phyloP scores from a whole-genome alignment of 129 eudicot genomes.

The Cynara cardunculus region DNA sequence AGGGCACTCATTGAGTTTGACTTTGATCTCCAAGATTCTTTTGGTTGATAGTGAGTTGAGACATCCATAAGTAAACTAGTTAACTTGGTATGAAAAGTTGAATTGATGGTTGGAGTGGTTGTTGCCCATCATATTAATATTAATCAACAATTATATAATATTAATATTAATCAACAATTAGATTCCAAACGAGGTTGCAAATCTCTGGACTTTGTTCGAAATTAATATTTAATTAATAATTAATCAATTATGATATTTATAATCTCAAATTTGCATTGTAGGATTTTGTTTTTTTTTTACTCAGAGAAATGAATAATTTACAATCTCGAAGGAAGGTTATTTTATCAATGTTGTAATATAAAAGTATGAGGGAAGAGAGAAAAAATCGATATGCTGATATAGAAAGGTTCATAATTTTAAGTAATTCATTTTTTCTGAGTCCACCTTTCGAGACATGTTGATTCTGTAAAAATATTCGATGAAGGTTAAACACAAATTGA shows the following conservation, averaged over 20 bases:
- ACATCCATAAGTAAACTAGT: conserved; percentile 26
- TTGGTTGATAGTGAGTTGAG: conserved; percentile 12
- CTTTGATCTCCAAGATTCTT: conserved; percentile 20
- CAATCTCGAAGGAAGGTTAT: neutral
- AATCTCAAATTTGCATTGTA: neutral
- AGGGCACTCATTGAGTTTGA: conserved; percentile 10
- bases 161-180: neutral
- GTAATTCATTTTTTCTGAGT: too few species aligned
- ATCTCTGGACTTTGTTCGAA: neutral
- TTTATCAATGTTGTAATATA: neutral
- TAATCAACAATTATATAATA: neutral
- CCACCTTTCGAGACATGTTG: neutral
- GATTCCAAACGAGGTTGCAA: neutral
- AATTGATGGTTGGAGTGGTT: conserved; percentile 15
- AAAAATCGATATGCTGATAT: too few species aligned
- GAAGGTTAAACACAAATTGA: too few species aligned
- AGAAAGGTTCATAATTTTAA: too few species aligned
- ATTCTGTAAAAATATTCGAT: neutral
- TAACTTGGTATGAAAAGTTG: conserved; percentile 32
- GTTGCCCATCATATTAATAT: conserved; percentile 11
- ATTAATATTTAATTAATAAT: neutral
- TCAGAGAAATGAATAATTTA: too few species aligned
- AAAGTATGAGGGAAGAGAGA: neutral
- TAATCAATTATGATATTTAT: neutral
- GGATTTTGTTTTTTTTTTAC: too few species aligned